Evolutionary conservation across 2,329 filamentous ascomycete species (phyloP).

Genomic region (Chaetothyriales sp.): DNA sequence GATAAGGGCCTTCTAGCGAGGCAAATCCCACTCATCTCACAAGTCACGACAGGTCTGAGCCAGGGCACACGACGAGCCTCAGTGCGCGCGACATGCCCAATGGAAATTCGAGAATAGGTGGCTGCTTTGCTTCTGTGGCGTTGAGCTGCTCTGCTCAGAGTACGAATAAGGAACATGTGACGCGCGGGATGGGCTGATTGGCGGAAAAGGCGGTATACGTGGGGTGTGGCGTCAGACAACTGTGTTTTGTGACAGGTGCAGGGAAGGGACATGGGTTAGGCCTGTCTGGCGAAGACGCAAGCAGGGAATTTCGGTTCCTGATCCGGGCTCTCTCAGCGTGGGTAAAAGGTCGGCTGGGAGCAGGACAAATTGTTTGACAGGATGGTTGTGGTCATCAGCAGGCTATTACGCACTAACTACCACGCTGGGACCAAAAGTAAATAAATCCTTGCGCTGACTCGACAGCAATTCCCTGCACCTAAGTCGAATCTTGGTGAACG

Average conservation of each 20-base stretch:
- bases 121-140: not conserved
- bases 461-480: not conserved
- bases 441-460: not conserved
- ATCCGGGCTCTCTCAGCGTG: not conserved
- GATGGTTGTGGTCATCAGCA: not conserved
- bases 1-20: not conserved
- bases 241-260: not conserved
- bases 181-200: not conserved
- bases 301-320: not conserved
- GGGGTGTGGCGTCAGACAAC: not conserved
- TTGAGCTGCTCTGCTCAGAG: not conserved
- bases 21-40: not conserved
- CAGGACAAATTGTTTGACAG: not conserved
- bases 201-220: not conserved
- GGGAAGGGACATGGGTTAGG: not conserved
- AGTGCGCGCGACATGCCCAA: not conserved
- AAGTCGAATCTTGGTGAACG: not conserved
- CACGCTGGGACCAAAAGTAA: not conserved
- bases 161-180: not conserved
- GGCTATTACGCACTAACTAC: not conserved
- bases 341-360: not conserved
- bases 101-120: not conserved
- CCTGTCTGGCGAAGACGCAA: not conserved
- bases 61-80: not conserved
- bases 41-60: not conserved